Conservation (phyloP, 345 rosid genomes). For the Populus deltoides region DNA sequence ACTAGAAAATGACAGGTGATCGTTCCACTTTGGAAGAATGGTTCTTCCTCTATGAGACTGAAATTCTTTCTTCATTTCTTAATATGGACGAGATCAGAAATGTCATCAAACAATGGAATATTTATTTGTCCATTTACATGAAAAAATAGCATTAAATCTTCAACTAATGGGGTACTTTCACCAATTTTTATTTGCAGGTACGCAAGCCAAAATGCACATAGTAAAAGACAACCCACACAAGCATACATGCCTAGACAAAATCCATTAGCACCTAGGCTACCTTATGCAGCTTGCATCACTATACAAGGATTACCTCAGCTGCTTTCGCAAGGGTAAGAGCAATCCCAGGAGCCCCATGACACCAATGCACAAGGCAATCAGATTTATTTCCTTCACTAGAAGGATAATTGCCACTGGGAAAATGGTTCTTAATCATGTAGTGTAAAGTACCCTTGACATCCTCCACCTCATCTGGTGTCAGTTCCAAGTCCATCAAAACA, state of each 20-base stretch:
- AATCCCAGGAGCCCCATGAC: conserved; percentile 75
- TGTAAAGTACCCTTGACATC: conserved; percentile 58
- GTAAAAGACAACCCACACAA: not conserved
- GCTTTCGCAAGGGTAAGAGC: conserved; percentile 63
- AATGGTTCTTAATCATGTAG: conserved; percentile 56
- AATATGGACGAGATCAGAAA: not conserved
- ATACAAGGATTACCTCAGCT: conserved; percentile 45
- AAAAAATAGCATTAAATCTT: not conserved
- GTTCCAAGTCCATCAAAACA: conserved; percentile 63
- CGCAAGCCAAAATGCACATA: not conserved
- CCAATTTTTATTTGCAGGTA: not conserved
- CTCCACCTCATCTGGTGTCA: conserved; percentile 56
- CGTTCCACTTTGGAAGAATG: not conserved
- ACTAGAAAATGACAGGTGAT: not conserved
- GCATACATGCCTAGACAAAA: not conserved
- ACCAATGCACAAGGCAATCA: conserved; percentile 62
- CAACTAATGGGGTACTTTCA: not conserved
- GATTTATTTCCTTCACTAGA: conserved; percentile 46
- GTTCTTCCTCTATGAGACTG: not conserved
- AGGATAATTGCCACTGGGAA: conserved; percentile 64
- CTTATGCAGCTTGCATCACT: not conserved
- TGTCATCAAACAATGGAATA: not conserved
- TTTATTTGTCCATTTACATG: too few species aligned
- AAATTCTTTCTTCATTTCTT: not conserved
- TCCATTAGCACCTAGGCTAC: not conserved